phyloP scores from a whole-genome alignment of 2,329 filamentous ascomycete species.

The Lachnellula cervina region DNA sequence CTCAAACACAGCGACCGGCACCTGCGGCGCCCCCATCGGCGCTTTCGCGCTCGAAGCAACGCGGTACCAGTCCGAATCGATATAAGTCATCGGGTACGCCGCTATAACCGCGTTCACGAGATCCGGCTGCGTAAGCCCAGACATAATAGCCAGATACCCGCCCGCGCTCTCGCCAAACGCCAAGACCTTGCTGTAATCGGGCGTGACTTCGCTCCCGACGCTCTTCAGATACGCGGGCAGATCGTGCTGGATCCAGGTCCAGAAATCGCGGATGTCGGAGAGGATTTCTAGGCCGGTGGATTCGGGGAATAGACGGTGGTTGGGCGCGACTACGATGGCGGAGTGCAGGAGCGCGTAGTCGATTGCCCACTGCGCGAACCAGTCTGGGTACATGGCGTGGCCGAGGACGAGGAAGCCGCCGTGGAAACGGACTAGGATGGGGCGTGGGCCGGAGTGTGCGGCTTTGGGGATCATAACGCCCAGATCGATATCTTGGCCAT shows the following conservation, averaged over 20 bases:
- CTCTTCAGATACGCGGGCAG: constrained; percentile 14
- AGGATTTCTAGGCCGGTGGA: constrained; percentile 42
- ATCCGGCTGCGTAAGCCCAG: constrained; percentile 10
- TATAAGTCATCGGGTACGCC: constrained; percentile 19
- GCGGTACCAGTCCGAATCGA: constrained; percentile 10
- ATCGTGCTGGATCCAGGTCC: constrained; percentile 39
- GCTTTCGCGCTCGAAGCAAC: constrained; percentile 5
- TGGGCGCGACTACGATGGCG: constrained; percentile 39
- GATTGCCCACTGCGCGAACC: constrained; percentile 29
- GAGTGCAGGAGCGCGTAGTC: constrained; percentile 11
- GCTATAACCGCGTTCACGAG: constrained; percentile 19
- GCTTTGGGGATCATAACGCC: constrained; percentile 20
- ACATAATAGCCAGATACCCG: constrained; percentile 18
- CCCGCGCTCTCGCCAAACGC: constrained; percentile 21
- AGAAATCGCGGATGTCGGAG: constrained; percentile 44
- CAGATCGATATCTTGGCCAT: constrained; percentile 17
- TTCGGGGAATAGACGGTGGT: constrained; percentile 51
- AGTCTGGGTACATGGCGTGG: constrained; percentile 20
- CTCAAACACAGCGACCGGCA: constrained; percentile 12
- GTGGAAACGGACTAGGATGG: constrained; percentile 19
- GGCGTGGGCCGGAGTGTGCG: constrained; percentile 8
- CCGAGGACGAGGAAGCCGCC: constrained; percentile 20
- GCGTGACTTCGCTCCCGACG: constrained; percentile 5
- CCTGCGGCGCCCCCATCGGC: constrained; percentile 13
- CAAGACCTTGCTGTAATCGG: constrained; percentile 15